Base-by-base conservation (phyloP, 2,329 filamentous ascomycete species). In the Venturiaceae sp. region DNA sequence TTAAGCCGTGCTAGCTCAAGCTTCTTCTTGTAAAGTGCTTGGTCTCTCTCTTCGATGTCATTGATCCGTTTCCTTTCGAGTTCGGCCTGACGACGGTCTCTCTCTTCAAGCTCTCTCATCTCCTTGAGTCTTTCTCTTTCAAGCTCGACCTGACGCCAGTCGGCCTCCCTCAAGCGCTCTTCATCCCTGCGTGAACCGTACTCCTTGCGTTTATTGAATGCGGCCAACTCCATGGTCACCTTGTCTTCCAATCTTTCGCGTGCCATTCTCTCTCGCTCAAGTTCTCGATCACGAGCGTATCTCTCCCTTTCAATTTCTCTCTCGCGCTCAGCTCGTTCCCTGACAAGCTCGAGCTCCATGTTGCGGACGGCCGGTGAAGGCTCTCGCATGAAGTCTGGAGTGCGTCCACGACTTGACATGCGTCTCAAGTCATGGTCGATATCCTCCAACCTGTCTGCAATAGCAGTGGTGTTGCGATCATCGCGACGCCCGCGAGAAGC, bases 21-120 rank as follows among this genome's bases (percentile, higher is more conserved):
- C 59, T 65, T 66, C 57, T 67, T 66, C 55, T 65, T 66, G 52
- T 67, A 59, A 5, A 72, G 66, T 53, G 74, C 72, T 55, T 74
- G 70, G 21, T 73, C 72, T n/a, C 58, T 34, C 39, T 55, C 57
- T 21, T 56, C 54, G 16, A 41, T 32, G 33, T 56, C 54, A 13
- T 23, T 8, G 21, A 21, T 21, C 4, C 57, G 47, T n/a, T 54
- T 46, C 13, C 21, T 44, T 34, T 58, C 57, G 26, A 57, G 32
- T 5, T 41, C 36, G 8, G 55, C 26, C 36, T 30, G 21, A 21
- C 39, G 21, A n/a, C 37, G 26, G 26, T 58, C 47, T n/a, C 46
- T 46, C 23, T 36, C 57, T 23, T 50, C 19, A 11, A 16, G 44
- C 14, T 50, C 44, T 26, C 30, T 50, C 44, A n/a, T 50, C 44